Base-by-base conservation (phyloP, 192 early-diverging fungal genomes). In the Podila minutissima region DNA sequence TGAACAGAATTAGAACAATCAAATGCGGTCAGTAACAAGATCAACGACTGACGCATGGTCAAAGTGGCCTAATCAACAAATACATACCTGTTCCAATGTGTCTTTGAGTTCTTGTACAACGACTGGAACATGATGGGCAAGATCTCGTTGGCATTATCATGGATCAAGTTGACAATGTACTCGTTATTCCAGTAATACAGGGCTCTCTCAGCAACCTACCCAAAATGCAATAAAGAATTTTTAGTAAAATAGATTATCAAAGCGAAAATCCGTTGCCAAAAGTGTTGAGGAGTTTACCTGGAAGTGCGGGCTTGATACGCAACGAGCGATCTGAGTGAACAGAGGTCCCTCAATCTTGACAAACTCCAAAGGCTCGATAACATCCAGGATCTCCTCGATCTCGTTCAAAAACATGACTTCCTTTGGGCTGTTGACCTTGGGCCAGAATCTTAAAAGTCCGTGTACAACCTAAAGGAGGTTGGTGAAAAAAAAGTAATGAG, bases 401-500 rank as follows among this genome's bases (percentile, higher is more conserved):
- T 99, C 98, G 83, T 95, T 96, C 74, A 99, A 88, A 85, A 97
- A 99, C 97, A 99, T 98, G 68, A 99, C 96, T 86, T 99, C 97
- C 84, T 99, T 99, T 17, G 96, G 96, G 74, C 94, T 96, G 88
- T 99, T 99, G 55, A 99, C 96, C 84, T 98, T 99, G 62, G 98
- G 98, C 98, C 98, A 99, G 84, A 90, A 99, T 32, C 96, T 91
- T 72, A 99, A 84, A 60, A 99, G 83, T 8, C 94, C 93, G 74
- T 88, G 90, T 35, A 99, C 88, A 48, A 98, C 95, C 88, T 95
- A 62, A 32, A 49, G 38, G 8, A 63, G 32, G 24, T 20, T 28
- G 50, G 2, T 3, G 31, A 41, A 19, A 4, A 10, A 60, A 10
- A 53, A 31, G 22, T 7, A 58, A 35, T 67, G n/a, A 19, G 35